Evolutionary conservation across 148 eudicot species (phyloP).

Genomic region (Amaranthus cruentus): DNA sequence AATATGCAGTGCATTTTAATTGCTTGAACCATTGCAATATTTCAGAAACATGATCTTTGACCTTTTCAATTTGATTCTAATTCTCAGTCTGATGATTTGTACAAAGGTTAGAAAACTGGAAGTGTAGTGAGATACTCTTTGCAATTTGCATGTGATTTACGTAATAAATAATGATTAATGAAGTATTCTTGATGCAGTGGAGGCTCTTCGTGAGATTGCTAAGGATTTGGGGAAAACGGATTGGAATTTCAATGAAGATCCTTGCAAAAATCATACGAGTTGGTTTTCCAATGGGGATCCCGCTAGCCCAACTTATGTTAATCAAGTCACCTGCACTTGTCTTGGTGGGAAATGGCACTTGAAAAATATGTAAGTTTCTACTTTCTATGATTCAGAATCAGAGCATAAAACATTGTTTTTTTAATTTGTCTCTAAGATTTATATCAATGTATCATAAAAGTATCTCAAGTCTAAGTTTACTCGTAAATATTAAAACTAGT

Average conservation of each 20-base stretch:
- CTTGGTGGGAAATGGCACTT: constrained; percentile 25
- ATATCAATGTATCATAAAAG: no score
- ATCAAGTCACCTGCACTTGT: constrained; percentile 32
- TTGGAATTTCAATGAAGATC: constrained; percentile 38
- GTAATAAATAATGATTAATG: background rate
- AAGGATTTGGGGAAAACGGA: constrained; percentile 32
- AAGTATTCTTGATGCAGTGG: constrained; percentile 24
- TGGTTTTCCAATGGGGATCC: constrained; percentile 23
- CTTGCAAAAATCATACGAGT: constrained; percentile 29
- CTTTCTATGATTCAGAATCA: background rate
- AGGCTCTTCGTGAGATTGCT: constrained; percentile 34
- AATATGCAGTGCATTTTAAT: background rate
- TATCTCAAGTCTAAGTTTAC: no score
- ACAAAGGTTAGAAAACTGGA: background rate
- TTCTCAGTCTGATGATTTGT: background rate
- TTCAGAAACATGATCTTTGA: background rate
- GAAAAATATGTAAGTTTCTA: constrained; percentile 27
- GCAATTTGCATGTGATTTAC: background rate
- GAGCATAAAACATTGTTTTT: background rate
- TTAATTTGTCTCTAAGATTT: background rate
- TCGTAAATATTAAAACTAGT: no score
- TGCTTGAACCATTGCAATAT: background rate
- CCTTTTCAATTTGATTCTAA: background rate
- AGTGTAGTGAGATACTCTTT: no score
- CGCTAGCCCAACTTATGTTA: constrained; percentile 17